phyloP scores from a whole-genome alignment of 768 basidiomycete species.

The Russula vinacea region DNA sequence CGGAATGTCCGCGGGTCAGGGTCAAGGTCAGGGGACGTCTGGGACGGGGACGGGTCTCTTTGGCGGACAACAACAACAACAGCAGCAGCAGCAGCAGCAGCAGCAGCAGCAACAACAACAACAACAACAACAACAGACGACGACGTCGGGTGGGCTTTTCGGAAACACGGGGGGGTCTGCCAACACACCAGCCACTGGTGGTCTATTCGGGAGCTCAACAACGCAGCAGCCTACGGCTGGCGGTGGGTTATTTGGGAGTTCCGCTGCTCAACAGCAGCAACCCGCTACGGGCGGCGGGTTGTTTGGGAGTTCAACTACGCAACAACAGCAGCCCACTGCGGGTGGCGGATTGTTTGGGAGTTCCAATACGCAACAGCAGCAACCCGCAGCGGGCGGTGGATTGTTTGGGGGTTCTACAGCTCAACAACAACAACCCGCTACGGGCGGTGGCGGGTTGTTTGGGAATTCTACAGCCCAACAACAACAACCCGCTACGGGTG shows the following conservation, averaged over 20 bases:
- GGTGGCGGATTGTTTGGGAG: background rate
- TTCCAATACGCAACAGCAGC: slow-evolving; percentile 11
- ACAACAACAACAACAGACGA: slow-evolving; percentile 24
- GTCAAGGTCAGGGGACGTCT: slow-evolving; percentile 22
- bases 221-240: slow-evolving; percentile 22
- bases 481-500: background rate
- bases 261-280: slow-evolving; percentile 13
- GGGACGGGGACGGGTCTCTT: slow-evolving; percentile 25
- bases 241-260: slow-evolving; percentile 32
- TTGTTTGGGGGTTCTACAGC: background rate
- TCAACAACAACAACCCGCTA: slow-evolving; percentile 9
- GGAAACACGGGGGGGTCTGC: slow-evolving; percentile 28
- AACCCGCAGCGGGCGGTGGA: slow-evolving; percentile 11
- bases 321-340: background rate
- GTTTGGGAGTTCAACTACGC: slow-evolving; percentile 34
- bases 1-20: slow-evolving; percentile 25
- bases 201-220: slow-evolving; percentile 28
- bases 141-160: slow-evolving; percentile 24
- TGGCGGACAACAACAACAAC: slow-evolving; percentile 17
- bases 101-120: background rate
- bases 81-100: background rate
- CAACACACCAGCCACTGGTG: slow-evolving; percentile 25
- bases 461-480: slow-evolving; percentile 1
- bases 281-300: slow-evolving; percentile 30
- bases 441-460: background rate